Base-by-base conservation (phyloP, 805 yeast genomes). In the Komagataella populi region DNA sequence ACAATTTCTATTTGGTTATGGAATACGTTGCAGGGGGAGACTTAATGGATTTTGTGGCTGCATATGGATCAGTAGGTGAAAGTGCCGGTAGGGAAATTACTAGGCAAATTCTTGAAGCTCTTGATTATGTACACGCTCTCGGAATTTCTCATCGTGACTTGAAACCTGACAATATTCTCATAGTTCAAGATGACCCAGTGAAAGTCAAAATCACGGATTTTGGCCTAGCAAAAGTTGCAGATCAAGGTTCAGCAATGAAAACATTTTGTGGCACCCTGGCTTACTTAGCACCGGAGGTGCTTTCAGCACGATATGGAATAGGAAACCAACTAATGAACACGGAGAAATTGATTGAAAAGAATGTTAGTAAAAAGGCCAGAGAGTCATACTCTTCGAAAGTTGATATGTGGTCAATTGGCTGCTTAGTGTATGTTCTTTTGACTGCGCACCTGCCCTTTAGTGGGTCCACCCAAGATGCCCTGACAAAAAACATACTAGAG, bases 221-320 rank as follows among this genome's bases (percentile, higher is more conserved):
- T 68, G 99, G 99, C 0, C 71, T 93, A 47, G 99, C 99, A 0
- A 93, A 93, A 66, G 81, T 88, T 23, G 81, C 89, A 55, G 93
- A 84, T 53, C 81, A 81, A 50, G 84, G 89, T 7, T 80, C 96
- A 1, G 81, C 85, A 55, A 83, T 93, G 85, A 90, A 88, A 63
- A 91, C 99, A 0, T 93, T 93, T 60, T 93, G 99, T 68, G 99
- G 99, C 1, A 93, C 99, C 0, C 66, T 93, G 55, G 97, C 98
- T 1, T 93, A 93, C 60, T 84, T 93, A 49, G 99, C 99, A 0
- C 99, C 99, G 0, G 99, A 93, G 64, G 88, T 93, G 6, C 74
- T 78, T 30, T 71, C 78, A 4, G 82, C 82, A 2, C 77, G 77
- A 54, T 74, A 70, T 57, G 80, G 77, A 17, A 57, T 44, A 24